Evolutionary conservation across 2,329 filamentous ascomycete species (phyloP).

Genomic region (Cordyceps tenuipes): DNA sequence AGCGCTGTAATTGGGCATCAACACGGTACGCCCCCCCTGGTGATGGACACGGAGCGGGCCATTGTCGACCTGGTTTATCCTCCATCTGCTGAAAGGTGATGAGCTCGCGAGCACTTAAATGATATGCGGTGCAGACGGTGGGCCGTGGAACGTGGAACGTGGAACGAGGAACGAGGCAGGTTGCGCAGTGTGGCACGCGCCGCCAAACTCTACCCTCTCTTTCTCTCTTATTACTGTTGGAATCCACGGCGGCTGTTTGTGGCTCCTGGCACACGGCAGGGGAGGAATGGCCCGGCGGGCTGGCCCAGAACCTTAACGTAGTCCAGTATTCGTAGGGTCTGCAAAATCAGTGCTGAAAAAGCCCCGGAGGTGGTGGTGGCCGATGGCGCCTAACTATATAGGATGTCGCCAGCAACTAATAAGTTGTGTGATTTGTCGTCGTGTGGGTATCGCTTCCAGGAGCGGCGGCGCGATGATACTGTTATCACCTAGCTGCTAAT

Average conservation of each 20-base stretch:
- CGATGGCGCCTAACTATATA: neutral
- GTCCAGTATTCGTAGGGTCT: neutral
- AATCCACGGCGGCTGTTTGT: conserved; percentile 12
- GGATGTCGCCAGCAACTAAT: neutral
- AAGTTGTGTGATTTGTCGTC: neutral
- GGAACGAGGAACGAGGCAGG: neutral
- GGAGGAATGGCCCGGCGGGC: conserved; percentile 11
- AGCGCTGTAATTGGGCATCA: conserved; percentile 28
- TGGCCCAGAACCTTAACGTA: conserved; percentile 2
- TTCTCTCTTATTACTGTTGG: neutral
- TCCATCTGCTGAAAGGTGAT: neutral
- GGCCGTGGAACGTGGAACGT: neutral
- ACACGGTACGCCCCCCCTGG: conserved; percentile 17
- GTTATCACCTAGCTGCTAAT: conserved; percentile 3
- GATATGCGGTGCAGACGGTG: neutral
- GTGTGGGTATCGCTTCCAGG: conserved; percentile 2
- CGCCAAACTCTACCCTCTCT: neutral
- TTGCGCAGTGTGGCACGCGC: neutral
- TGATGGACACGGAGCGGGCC: conserved; percentile 2
- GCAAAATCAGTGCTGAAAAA: neutral
- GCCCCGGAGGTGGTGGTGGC: neutral
- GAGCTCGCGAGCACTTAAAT: neutral
- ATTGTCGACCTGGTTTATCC: neutral
- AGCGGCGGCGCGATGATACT: neutral
- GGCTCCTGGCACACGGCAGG: conserved; percentile 12